Conservation (phyloP, 2,329 filamentous ascomycete genomes). For the Chrysoporthe puriensis region DNA sequence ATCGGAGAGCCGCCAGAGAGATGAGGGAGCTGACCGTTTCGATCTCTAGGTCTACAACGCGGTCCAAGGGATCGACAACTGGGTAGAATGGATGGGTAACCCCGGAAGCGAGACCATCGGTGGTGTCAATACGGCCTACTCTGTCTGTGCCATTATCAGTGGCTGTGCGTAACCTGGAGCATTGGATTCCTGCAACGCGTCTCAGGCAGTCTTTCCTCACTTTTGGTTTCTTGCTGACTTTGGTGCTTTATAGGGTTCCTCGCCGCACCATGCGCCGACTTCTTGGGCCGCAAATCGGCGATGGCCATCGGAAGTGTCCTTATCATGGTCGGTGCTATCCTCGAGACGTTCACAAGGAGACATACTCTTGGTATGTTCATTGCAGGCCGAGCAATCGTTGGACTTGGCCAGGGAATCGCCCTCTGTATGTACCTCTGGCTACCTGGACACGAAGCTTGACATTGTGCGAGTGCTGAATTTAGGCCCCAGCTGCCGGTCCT, state of each 20-base stretch:
- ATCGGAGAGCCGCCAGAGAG: neutral
- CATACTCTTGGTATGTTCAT: slow-evolving; percentile 69
- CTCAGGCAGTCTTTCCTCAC: neutral
- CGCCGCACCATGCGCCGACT: slow-evolving; percentile 67
- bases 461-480: slow-evolving; percentile 43
- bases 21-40: neutral
- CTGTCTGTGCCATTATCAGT: slow-evolving; percentile 69
- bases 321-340: slow-evolving; percentile 69
- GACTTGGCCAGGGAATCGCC: slow-evolving; percentile 71
- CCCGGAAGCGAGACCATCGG: slow-evolving; percentile 45
- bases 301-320: slow-evolving; percentile 68
- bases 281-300: slow-evolving; percentile 63
- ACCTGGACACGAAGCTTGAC: neutral
- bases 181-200: neutral
- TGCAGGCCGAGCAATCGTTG: slow-evolving; percentile 69
- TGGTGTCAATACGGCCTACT: slow-evolving; percentile 69
- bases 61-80: slow-evolving; percentile 69
- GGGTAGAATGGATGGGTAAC: slow-evolving; percentile 65
- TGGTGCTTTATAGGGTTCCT: slow-evolving; percentile 51
- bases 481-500: slow-evolving; percentile 58
- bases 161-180: slow-evolving; percentile 51
- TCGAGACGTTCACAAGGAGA: slow-evolving; percentile 67
- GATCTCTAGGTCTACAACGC: slow-evolving; percentile 64
- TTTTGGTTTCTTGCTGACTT: neutral
- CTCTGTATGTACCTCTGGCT: slow-evolving; percentile 38